Evolutionary conservation across 768 basidiomycete genomes (phyloP).

Genomic region (Pleurotus sapidus): DNA sequence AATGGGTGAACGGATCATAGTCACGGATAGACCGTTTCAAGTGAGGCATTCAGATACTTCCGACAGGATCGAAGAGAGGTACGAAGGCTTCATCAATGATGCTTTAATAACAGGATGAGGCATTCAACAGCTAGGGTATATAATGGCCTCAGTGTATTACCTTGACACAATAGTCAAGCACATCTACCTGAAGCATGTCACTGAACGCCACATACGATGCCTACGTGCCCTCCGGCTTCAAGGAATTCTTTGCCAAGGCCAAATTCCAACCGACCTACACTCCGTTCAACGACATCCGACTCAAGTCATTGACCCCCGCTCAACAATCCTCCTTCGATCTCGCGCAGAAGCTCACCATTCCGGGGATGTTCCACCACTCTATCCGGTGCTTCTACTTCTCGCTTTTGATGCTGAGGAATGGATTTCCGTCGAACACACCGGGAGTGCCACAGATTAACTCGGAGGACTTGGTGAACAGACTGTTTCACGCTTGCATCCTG

Average conservation of each 20-base stretch:
- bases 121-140: not conserved
- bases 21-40: not conserved
- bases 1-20: not conserved
- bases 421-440: slow-evolving; percentile 14
- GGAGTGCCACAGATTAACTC: slow-evolving; percentile 14
- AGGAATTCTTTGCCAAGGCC: slow-evolving; percentile 11
- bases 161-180: not conserved
- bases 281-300: slow-evolving; percentile 5
- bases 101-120: not conserved
- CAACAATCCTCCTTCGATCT: slow-evolving; percentile 12
- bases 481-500: slow-evolving; percentile 13
- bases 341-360: slow-evolving; percentile 11
- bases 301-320: slow-evolving; percentile 3
- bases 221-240: slow-evolving; percentile 12
- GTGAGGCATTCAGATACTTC: not conserved
- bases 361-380: slow-evolving; percentile 11
- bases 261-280: slow-evolving; percentile 10
- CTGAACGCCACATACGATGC: slow-evolving; percentile 14
- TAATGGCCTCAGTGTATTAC: not conserved
- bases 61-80: not conserved
- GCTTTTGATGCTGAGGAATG: slow-evolving; percentile 13
- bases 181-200: not conserved
- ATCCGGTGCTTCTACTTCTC: slow-evolving; percentile 16
- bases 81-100: slow-evolving; percentile 4
- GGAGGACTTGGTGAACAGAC: slow-evolving; percentile 10